These are phyloP conservation scores for Rhizopus delemar DNA, from an alignment of 371 early-diverging fungal genomes.

Conservation along the genomic window DNA sequence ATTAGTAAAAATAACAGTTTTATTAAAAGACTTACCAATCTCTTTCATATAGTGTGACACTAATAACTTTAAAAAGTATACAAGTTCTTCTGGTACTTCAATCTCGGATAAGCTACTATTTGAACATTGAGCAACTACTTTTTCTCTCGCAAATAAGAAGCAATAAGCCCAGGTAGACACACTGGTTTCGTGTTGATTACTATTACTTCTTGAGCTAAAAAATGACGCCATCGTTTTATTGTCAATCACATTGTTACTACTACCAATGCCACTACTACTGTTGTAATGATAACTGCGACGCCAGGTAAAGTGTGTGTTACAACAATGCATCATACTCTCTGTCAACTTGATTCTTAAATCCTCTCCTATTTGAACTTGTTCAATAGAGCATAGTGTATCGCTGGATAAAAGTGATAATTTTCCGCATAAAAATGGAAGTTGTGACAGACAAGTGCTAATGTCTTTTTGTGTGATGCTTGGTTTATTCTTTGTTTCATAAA, in stretches of 20 bases:
- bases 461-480: constrained; percentile 13
- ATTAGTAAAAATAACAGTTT: background rate
- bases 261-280: background rate
- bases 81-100: constrained; percentile 22
- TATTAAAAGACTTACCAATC: constrained; percentile 20
- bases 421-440: constrained; percentile 27
- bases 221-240: constrained; percentile 5
- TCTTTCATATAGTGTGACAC: constrained; percentile 35
- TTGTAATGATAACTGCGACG: constrained; percentile 8
- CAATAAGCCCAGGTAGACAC: constrained; percentile 32
- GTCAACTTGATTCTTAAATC: constrained; percentile 35
- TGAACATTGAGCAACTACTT: constrained; percentile 34
- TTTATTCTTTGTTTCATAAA: constrained; percentile 19
- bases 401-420: constrained; percentile 19
- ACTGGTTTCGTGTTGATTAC: constrained; percentile 2
- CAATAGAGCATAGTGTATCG: constrained; percentile 35
- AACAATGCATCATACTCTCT: constrained; percentile 28
- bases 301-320: constrained; percentile 17
- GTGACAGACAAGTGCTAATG: constrained; percentile 26
- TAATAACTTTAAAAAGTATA: constrained; percentile 34
- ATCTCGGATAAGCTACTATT: constrained; percentile 13
- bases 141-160: constrained; percentile 44
- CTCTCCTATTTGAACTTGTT: constrained; percentile 45
- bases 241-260: background rate
- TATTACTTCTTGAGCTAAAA: background rate